A percentile compares a stretch with the other conserved stretches of the same genome.
These are phyloP conservation scores for Mallotus japonicus DNA, from an alignment of 441 rosid genomes.

Conservation along the genomic window DNA sequence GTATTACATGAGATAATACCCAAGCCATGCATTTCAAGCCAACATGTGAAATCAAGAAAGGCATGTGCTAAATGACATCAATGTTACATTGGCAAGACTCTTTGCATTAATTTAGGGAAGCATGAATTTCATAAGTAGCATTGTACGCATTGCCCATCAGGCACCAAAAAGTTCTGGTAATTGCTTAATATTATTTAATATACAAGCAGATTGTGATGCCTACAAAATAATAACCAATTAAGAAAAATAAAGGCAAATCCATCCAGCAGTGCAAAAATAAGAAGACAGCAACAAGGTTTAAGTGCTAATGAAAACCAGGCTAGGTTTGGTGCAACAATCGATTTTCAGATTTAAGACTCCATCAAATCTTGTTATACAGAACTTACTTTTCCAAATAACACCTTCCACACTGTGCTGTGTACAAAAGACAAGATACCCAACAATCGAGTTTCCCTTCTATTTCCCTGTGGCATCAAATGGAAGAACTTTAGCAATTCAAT, in stretches of 20 bases:
- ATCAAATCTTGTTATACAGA: constrained; percentile 1
- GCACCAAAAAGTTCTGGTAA: background rate
- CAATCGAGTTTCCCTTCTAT: constrained; percentile 91
- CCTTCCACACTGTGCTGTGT: constrained; percentile 98
- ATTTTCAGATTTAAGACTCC: constrained; percentile 2
- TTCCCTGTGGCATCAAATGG: constrained; percentile 56
- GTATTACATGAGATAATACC: background rate
- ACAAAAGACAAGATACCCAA: constrained; percentile 91
- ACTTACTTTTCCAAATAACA: constrained; percentile 85
- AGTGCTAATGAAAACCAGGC: background rate
- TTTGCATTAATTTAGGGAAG: background rate
- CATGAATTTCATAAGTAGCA: background rate
- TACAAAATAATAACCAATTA: background rate
- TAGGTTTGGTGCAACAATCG: background rate
- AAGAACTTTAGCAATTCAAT: background rate
- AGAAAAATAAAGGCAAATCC: background rate
- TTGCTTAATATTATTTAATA: background rate
- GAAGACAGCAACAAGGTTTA: background rate
- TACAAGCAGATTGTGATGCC: background rate
- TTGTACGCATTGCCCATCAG: background rate
- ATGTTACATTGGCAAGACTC: background rate
- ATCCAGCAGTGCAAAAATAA: background rate
- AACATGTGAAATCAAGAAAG: constrained; percentile 1
- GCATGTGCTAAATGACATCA: background rate
- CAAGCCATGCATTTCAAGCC: constrained; percentile 1